Percentiles rank a stretch among this genome's conserved stretches.
Evolutionary conservation across 192 early-diverging fungal species (phyloP).

Genomic region (Coemansia sp.): DNA sequence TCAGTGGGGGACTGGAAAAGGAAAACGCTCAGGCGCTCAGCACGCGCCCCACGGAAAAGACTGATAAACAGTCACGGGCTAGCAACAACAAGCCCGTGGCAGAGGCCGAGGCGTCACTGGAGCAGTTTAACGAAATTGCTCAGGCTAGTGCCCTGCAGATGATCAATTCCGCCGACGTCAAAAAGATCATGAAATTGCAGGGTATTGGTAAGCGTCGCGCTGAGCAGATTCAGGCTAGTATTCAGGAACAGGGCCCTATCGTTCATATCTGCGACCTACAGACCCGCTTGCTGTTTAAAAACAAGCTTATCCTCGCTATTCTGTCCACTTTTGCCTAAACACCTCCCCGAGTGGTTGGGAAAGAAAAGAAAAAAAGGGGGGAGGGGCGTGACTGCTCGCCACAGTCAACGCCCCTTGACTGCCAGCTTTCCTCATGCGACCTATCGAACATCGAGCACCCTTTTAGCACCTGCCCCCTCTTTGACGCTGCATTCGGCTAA

Average conservation of each 20-base stretch:
- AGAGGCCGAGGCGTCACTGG: constrained; percentile 23
- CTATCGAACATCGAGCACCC: not conserved
- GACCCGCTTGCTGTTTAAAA: constrained; percentile 44
- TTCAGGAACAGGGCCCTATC: constrained; percentile 49
- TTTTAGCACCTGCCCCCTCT: not conserved
- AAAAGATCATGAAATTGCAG: constrained; percentile 59
- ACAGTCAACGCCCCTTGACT: not conserved
- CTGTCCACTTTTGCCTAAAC: constrained; percentile 48
- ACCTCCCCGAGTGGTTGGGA: not conserved
- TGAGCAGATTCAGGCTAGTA: constrained; percentile 57
- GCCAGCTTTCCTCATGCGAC: not conserved
- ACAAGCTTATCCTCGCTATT: constrained; percentile 51
- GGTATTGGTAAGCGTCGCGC: constrained; percentile 65
- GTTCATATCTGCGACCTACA: constrained; percentile 43
- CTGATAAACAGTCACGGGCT: not conserved
- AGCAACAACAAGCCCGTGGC: not conserved
- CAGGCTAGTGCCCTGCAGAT: constrained; percentile 58
- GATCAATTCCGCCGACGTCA: constrained; percentile 60
- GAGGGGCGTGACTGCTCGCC: not conserved
- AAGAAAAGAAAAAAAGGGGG: too few species aligned
- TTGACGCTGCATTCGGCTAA: not conserved
- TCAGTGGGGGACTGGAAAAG: not conserved
- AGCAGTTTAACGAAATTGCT: constrained; percentile 44
- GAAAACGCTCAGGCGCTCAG: not conserved
- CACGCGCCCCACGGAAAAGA: not conserved